Conservation (phyloP, 768 basidiomycete species). For the Butyriboletus loyo region DNA sequence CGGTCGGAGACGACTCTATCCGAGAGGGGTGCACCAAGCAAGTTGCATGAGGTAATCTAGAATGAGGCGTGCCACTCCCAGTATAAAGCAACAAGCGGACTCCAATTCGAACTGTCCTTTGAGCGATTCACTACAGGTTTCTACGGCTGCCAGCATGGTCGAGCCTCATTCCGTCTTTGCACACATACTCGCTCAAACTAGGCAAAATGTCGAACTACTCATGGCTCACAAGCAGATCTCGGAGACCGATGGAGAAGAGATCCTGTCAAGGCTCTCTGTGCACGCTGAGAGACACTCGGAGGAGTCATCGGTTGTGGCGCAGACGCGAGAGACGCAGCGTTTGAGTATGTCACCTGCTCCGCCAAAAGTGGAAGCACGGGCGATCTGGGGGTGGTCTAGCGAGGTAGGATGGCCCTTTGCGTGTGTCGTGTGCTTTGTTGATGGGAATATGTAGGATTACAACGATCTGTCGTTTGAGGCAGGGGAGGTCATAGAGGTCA, state of each 20-base stretch:
- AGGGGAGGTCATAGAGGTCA: constrained; percentile 77
- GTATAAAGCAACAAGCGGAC: constrained; percentile 10
- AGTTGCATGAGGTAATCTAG: constrained; percentile 22
- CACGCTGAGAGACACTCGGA: constrained; percentile 21
- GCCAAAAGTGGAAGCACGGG: constrained; percentile 26
- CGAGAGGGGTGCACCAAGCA: neutral
- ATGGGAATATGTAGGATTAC: constrained; percentile 49
- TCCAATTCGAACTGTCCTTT: constrained; percentile 2
- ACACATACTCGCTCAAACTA: constrained; percentile 46
- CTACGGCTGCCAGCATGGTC: constrained; percentile 17
- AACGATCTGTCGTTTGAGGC: constrained; percentile 72
- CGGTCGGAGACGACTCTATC: neutral
- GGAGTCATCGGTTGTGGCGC: constrained; percentile 13
- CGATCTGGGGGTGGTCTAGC: constrained; percentile 30
- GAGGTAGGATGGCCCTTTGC: constrained; percentile 19
- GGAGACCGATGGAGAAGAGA: constrained; percentile 36
- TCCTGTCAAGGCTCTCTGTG: constrained; percentile 37
- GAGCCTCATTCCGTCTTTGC: constrained; percentile 23
- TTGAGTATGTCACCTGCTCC: constrained; percentile 25
- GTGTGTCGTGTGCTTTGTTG: neutral
- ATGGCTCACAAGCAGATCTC: constrained; percentile 41
- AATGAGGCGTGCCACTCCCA: neutral
- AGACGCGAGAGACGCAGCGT: constrained; percentile 22
- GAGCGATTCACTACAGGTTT: neutral
- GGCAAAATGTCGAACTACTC: constrained; percentile 46